Evolutionary conservation across 495 filamentous ascomycete species (phyloP), one percentile per base, ranked within the genome.

Genomic region (Pseudevernia furfuracea): DNA sequence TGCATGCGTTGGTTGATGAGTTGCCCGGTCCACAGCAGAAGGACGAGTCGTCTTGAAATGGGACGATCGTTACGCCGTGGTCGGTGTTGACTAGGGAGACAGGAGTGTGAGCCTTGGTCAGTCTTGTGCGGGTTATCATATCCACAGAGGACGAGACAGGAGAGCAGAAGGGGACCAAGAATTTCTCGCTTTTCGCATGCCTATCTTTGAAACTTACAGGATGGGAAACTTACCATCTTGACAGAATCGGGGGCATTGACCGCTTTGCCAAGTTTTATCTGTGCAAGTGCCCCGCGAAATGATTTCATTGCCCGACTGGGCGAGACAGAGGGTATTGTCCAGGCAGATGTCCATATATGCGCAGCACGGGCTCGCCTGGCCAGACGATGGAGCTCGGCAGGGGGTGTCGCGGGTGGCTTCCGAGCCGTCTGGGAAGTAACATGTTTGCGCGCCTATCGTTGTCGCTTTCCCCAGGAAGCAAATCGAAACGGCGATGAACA

Each of bases 381-480:
- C 10, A 15, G 23, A 52, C 4, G 41, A 44, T 44, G 0, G 15
- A 28, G 46, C 23, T 28, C 23, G 23, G 7, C 46, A 52, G 25
- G 46, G 46, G 23, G 46, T 28, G 15, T 52, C 23, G 46, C 23
- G 46, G 10, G 7, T 1, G 11, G 46, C 28, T 4, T 3, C 15
- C 3, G 46, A 52, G 23, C 46, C 46, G 46, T 52, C 23, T 52
- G 46, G 46, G 46, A 52, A 52, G 46, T 52, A 52, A 52, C 46
- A 52, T 28, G n/a, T 52, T 28, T 52, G 23, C 15, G 46, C 46
- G 15, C 46, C 9, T 52, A 28, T 30, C 10, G 23, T 52, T 28
- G 23, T 28, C 9, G 46, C 46, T 52, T 30, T 52, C 23, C 3
- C 11, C 2, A 52, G 46, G 46, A 52, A 14, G 23, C 23, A 52